Base-by-base conservation (phyloP, 257 asterid genomes). In the Cordia subcordata region DNA sequence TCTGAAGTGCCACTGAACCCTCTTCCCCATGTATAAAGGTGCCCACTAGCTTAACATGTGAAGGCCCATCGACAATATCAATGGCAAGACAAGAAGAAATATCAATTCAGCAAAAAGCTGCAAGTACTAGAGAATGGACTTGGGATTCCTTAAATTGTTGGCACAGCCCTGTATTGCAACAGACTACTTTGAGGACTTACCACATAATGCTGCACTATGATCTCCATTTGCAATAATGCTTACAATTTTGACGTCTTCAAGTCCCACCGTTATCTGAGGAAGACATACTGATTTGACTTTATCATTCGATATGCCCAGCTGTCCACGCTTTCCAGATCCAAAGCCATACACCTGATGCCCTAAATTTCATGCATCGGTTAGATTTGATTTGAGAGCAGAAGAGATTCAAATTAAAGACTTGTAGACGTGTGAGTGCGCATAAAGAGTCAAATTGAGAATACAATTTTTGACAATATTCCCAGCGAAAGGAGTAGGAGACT, bases 301-400 rank as follows among this genome's bases (percentile, higher is more conserved):
- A 33, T 71, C 86, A 5, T 13, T 53, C 49, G 92, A 83, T 57
- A 81, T 77, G 56, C 99, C 99, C 37, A 86, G 79, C 58, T 93
- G 99, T 33, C 99, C 95, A 10, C 94, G 96, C 70, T 78, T 89
- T 65, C 99, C 94, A 12, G 85, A 83, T 47, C 97, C 99, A 65
- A 93, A 93, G 54, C 92, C 95, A 53, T 79, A 78, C 33, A 89
- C 89, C 45, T 61, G 78, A 62, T 71, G 60, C 40, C 79, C 85
- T 51, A 46, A 54, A 66, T 74, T 51, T 65, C 72, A 89, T 79
- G 74, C 68, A 66, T 32, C 58, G 38, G 20, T 23, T 11, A 10
- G 32, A 47, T 49, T 23, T 68, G 47, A 49, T 39, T 53, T 33
- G 20, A 39, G 39, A 47, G 35, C 57, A 37, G 45, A 5, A 19